A percentile compares a stretch with the other conserved stretches of the same genome.
Conservation (phyloP, 768 basidiomycete species). For the Lactifluus hygrophoroides region DNA sequence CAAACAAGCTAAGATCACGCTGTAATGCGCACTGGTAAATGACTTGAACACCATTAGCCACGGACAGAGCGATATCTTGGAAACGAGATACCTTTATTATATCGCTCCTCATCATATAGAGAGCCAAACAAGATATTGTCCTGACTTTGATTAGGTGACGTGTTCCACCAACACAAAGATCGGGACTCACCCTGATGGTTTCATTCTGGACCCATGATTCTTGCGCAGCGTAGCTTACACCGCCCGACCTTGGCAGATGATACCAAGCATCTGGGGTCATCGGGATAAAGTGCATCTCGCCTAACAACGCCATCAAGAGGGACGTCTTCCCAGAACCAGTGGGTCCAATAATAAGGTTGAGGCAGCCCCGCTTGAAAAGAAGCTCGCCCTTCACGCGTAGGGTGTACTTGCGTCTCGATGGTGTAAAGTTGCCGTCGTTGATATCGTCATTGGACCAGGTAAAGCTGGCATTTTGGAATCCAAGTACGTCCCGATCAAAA, state of each 20-base stretch:
- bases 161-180: neutral
- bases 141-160: constrained; percentile 15
- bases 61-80: neutral
- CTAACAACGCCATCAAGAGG: constrained; percentile 53
- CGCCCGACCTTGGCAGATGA: constrained; percentile 56
- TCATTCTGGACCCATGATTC: constrained; percentile 83
- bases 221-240: constrained; percentile 75
- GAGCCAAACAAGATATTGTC: constrained; percentile 48
- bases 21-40: constrained; percentile 23
- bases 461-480: constrained; percentile 47
- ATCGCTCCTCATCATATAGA: constrained; percentile 36
- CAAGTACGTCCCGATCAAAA: constrained; percentile 29
- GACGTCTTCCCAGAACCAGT: constrained; percentile 57
- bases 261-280: constrained; percentile 49
- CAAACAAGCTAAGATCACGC: constrained; percentile 39
- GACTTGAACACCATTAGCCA: neutral
- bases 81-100: constrained; percentile 31
- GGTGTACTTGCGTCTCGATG: constrained; percentile 39
- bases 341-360: constrained; percentile 54
- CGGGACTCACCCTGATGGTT: constrained; percentile 47
- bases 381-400: constrained; percentile 47
- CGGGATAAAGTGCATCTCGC: constrained; percentile 61
- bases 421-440: constrained; percentile 31
- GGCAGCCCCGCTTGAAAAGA: constrained; percentile 41
- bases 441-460: constrained; percentile 38